Conservation (phyloP, 106 monocot genomes). For the Platanthera guangdongensis region DNA sequence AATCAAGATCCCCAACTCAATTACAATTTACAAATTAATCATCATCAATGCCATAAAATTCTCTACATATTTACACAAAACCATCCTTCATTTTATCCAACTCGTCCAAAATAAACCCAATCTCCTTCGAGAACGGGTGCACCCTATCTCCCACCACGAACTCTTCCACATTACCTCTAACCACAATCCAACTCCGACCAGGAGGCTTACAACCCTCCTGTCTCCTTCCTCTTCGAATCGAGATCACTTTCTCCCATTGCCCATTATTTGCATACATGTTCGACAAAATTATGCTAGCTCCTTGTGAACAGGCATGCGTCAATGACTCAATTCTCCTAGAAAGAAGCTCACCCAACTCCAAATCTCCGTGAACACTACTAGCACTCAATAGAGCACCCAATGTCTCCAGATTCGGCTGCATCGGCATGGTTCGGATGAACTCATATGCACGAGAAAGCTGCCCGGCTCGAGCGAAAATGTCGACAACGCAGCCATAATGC, state of each 20-base stretch:
- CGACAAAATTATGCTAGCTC: constrained; percentile 51
- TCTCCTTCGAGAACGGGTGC: constrained; percentile 14
- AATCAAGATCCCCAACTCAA: too few relatives aligned
- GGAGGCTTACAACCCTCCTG: constrained; percentile 32
- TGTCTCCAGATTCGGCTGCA: constrained; percentile 42
- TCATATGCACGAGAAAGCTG: constrained; percentile 34
- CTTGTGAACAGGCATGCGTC: constrained; percentile 26
- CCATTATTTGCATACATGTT: constrained; percentile 53
- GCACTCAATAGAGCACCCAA: constrained; percentile 62
- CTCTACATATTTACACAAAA: not conserved
- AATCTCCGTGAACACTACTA: constrained; percentile 38
- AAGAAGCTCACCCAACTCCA: constrained; percentile 37
- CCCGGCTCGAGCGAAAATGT: constrained; percentile 41
- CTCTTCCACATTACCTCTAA: constrained; percentile 33
- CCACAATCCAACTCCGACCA: constrained; percentile 45
- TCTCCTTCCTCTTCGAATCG: constrained; percentile 21
- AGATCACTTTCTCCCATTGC: constrained; percentile 47
- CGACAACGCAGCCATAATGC: constrained; percentile 53
- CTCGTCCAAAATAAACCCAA: constrained; percentile 23
- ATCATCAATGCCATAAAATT: too few relatives aligned
- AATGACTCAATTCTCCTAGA: constrained; percentile 26
- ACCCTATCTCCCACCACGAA: constrained; percentile 19
- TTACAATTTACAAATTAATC: too few relatives aligned
- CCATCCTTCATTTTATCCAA: constrained; percentile 22
- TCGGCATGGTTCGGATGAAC: constrained; percentile 40